phyloP scores from a whole-genome alignment of 2,329 filamentous ascomycete species.

The Cryphonectria nitschkei region DNA sequence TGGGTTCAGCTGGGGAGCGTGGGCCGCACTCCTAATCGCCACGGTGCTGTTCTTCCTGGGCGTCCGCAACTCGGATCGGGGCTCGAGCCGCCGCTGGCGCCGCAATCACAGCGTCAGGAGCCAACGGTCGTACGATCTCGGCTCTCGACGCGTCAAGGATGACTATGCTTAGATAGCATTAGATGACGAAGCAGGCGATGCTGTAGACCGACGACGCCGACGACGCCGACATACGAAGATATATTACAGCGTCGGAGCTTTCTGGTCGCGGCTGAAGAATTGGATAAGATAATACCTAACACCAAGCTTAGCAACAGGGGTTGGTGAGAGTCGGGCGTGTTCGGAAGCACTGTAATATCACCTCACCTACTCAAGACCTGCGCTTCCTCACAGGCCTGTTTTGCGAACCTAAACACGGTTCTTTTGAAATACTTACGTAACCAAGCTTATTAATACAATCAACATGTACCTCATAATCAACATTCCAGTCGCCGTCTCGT shows the following conservation, averaged over 20 bases:
- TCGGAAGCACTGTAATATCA: no score
- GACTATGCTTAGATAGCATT: constrained; percentile 59
- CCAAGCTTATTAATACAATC: background rate
- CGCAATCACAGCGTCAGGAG: constrained; percentile 56
- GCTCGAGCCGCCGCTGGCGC: constrained; percentile 39
- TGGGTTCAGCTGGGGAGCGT: constrained; percentile 77
- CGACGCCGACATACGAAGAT: background rate
- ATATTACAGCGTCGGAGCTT: background rate
- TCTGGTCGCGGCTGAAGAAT: background rate
- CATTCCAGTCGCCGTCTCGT: background rate
- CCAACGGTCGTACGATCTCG: constrained; percentile 58
- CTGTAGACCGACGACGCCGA: background rate
- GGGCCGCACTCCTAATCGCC: constrained; percentile 67
- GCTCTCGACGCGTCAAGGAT: constrained; percentile 68
- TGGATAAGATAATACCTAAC: background rate
- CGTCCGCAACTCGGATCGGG: constrained; percentile 46
- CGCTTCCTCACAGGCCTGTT: background rate
- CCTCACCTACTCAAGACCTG: background rate
- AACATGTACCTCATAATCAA: background rate
- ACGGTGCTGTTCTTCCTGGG: constrained; percentile 70
- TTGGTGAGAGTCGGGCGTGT: background rate
- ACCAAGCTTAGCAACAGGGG: background rate
- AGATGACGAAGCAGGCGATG: background rate
- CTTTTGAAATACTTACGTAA: background rate
- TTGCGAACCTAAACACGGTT: background rate